Conservation (phyloP, 2,329 filamentous ascomycete genomes). For the Scytalidium lignicola region DNA sequence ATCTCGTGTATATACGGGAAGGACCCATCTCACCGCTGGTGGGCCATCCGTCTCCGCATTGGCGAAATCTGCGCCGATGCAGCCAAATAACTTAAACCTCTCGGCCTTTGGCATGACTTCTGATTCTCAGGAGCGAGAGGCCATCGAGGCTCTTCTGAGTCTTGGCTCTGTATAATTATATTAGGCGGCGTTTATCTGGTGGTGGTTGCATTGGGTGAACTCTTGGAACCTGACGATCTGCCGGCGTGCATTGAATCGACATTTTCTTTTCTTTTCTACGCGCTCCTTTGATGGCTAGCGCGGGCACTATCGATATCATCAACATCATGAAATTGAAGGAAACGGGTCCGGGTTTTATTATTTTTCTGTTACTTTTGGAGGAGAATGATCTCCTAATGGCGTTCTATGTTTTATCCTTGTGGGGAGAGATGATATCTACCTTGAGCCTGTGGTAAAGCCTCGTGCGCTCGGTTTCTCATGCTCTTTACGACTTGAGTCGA, state of each 20-base stretch:
- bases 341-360: neutral
- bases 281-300: constrained; percentile 13
- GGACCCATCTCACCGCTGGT: constrained; percentile 29
- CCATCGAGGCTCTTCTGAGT: constrained; percentile 73
- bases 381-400: neutral
- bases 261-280: constrained; percentile 14
- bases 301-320: neutral
- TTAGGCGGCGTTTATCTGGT: constrained; percentile 19
- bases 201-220: constrained; percentile 9
- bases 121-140: constrained; percentile 73
- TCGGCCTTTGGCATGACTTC: constrained; percentile 35
- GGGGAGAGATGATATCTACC: constrained; percentile 11
- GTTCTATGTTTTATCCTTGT: constrained; percentile 12
- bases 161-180: constrained; percentile 67
- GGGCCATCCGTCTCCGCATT: constrained; percentile 22
- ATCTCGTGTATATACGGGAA: constrained; percentile 43
- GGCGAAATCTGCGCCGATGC: constrained; percentile 28
- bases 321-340: constrained; percentile 18
- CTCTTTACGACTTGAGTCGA: constrained; percentile 7
- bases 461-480: constrained; percentile 24
- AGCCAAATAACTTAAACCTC: constrained; percentile 45
- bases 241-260: constrained; percentile 28
- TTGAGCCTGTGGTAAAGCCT: constrained; percentile 27
- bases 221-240: constrained; percentile 23
- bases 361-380: neutral